Conservation (phyloP, 2,329 filamentous ascomycete species). For the Dactylellina sp. region DNA sequence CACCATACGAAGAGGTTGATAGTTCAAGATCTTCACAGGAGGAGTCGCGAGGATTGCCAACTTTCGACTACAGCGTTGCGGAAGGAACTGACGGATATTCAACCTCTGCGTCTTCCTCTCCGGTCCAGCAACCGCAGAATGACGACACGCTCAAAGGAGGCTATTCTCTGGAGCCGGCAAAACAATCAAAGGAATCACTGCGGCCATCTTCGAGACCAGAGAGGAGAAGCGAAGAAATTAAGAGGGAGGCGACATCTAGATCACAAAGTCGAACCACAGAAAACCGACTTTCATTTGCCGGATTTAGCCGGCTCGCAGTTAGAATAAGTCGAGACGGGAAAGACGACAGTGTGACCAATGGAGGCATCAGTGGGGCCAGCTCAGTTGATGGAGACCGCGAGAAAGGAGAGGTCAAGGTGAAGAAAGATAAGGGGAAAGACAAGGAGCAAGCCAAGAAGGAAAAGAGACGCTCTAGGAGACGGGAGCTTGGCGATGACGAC, state of each 20-base stretch:
- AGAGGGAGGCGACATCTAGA: constrained; percentile 17
- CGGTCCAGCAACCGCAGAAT: constrained; percentile 37
- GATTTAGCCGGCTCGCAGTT: constrained; percentile 43
- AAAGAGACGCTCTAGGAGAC: constrained; percentile 29
- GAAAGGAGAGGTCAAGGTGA: constrained; percentile 31
- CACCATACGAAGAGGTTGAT: constrained; percentile 49
- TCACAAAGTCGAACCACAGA: constrained; percentile 45
- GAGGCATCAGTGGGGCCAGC: constrained; percentile 31
- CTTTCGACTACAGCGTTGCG: constrained; percentile 49
- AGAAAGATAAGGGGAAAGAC: constrained; percentile 45
- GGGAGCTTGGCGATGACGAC: constrained; percentile 46
- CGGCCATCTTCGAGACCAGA: constrained; percentile 53
- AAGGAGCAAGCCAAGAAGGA: constrained; percentile 43
- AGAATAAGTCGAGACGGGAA: constrained; percentile 40
- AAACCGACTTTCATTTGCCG: constrained; percentile 50
- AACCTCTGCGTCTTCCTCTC: constrained; percentile 48
- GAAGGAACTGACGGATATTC: constrained; percentile 40
- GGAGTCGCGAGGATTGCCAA: constrained; percentile 40
- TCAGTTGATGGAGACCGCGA: constrained; percentile 47
- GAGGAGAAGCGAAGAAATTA: constrained; percentile 30
- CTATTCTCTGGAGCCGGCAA: constrained; percentile 32
- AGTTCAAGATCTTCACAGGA: constrained; percentile 51
- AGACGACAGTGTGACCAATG: constrained; percentile 29
- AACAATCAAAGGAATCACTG: constrained; percentile 49
- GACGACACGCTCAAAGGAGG: constrained; percentile 35